Evolutionary conservation across 139 green algal species (phyloP).

Genomic region (Chlorella sp.): DNA sequence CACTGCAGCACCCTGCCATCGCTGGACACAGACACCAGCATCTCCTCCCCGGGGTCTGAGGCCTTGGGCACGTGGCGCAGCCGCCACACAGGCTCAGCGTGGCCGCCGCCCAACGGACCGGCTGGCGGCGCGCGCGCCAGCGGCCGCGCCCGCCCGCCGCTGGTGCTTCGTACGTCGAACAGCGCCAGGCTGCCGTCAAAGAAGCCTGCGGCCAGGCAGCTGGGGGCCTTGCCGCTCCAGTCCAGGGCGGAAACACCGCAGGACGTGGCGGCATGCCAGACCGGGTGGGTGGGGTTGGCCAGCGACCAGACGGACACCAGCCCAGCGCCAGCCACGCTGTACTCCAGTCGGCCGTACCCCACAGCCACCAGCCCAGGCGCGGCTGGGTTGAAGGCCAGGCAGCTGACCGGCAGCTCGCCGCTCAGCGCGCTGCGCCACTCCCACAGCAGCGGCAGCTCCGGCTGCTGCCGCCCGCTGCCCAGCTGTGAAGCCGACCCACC

Average conservation of each 20-base stretch:
- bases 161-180: constrained; percentile 62
- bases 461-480: background rate
- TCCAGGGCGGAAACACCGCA: constrained; percentile 78
- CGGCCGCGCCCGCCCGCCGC: background rate
- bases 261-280: constrained; percentile 69
- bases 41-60: constrained; percentile 70
- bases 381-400: constrained; percentile 68
- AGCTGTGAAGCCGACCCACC: background rate
- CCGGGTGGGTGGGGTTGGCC: constrained; percentile 78
- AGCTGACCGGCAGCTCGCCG: constrained; percentile 18
- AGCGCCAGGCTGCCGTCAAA: constrained; percentile 75
- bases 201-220: constrained; percentile 72
- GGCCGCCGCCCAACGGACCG: constrained; percentile 37
- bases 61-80: constrained; percentile 77
- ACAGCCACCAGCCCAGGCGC: constrained; percentile 75
- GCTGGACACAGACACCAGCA: constrained; percentile 85
- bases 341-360: constrained; percentile 76
- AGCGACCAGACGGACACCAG: constrained; percentile 85
- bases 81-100: constrained; percentile 81
- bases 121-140: constrained; percentile 2
- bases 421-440: constrained; percentile 14
- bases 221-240: constrained; percentile 64
- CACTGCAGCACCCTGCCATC: constrained; percentile 68
- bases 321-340: constrained; percentile 38
- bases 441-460: constrained; percentile 18